Conservation (phyloP, 2,329 filamentous ascomycete genomes). For the Fusarium sp. region DNA sequence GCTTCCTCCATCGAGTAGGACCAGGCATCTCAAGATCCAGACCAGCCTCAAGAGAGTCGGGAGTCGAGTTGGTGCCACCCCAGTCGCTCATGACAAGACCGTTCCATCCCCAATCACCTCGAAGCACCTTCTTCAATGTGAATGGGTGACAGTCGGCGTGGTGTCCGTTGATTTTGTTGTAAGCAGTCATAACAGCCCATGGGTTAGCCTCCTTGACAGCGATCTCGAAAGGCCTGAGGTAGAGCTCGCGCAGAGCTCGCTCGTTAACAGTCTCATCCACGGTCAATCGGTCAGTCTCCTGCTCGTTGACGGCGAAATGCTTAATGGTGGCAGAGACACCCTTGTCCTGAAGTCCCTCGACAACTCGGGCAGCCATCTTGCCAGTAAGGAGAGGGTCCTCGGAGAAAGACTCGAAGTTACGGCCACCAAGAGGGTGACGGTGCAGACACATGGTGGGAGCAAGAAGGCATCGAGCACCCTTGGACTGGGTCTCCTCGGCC, state of each 20-base stretch:
- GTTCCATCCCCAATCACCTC: slow-evolving; percentile 59
- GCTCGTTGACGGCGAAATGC: slow-evolving; percentile 59
- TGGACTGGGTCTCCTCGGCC: slow-evolving; percentile 64
- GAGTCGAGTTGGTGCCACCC: slow-evolving; percentile 50
- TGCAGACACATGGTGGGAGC: slow-evolving; percentile 47
- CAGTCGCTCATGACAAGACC: slow-evolving; percentile 53
- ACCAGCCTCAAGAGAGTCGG: slow-evolving; percentile 49
- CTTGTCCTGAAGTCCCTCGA: slow-evolving; percentile 55
- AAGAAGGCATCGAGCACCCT: slow-evolving; percentile 77
- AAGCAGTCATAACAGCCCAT: slow-evolving; percentile 52
- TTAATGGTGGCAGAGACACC: slow-evolving; percentile 57
- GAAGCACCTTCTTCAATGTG: slow-evolving; percentile 50
- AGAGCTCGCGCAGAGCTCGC: slow-evolving; percentile 44
- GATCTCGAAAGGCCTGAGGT: slow-evolving; percentile 56
- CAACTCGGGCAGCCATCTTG: slow-evolving; percentile 44
- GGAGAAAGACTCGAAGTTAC: slow-evolving; percentile 46
- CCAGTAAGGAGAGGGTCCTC: slow-evolving; percentile 43
- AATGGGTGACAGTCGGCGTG: slow-evolving; percentile 47
- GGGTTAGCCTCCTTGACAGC: slow-evolving; percentile 54
- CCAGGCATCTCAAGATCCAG: slow-evolving; percentile 55
- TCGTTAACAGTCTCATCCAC: slow-evolving; percentile 45
- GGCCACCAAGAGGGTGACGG: slow-evolving; percentile 44
- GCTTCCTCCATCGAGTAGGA: slow-evolving; percentile 47
- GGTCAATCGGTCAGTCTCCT: slow-evolving; percentile 45
- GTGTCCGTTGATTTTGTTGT: slow-evolving; percentile 56